phyloP scores from a whole-genome alignment of 2,329 filamentous ascomycete genomes.

The Neoarthrinium moseri region DNA sequence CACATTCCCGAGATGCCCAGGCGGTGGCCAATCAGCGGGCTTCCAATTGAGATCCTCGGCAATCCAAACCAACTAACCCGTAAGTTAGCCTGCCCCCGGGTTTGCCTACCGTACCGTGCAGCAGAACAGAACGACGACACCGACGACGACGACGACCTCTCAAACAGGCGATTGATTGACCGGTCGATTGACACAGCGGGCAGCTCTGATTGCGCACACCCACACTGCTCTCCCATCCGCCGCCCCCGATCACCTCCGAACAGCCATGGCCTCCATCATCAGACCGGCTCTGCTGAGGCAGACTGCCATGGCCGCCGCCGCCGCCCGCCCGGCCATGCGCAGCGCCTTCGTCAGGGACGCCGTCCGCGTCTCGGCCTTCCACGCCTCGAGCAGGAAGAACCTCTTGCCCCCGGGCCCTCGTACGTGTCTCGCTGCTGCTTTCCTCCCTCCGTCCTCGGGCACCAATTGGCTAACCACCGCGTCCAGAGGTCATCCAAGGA shows the following conservation, averaged over 20 bases:
- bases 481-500: constrained; percentile 70
- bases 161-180: too few relatives aligned
- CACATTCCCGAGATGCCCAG: too few relatives aligned
- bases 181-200: too few relatives aligned
- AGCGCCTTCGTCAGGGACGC: constrained; percentile 31
- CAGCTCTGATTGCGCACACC: background rate
- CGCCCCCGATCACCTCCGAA: too few relatives aligned
- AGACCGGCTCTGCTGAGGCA: constrained; percentile 56
- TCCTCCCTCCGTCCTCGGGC: background rate
- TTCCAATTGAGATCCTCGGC: constrained; percentile 10
- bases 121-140: too few relatives aligned
- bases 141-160: too few relatives aligned
- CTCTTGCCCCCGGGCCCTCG: constrained; percentile 84
- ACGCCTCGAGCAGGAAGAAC: constrained; percentile 72
- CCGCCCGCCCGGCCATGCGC: constrained; percentile 34
- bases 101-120: background rate
- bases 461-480: constrained; percentile 38
- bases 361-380: constrained; percentile 74
- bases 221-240: background rate
- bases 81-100: too few relatives aligned
- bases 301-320: constrained; percentile 40
- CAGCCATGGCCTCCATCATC: constrained; percentile 58
- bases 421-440: constrained; percentile 44
- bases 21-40: constrained; percentile 8
- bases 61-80: background rate